Conservation (phyloP, 2,329 filamentous ascomycete genomes). For the Fulvia fulva region DNA sequence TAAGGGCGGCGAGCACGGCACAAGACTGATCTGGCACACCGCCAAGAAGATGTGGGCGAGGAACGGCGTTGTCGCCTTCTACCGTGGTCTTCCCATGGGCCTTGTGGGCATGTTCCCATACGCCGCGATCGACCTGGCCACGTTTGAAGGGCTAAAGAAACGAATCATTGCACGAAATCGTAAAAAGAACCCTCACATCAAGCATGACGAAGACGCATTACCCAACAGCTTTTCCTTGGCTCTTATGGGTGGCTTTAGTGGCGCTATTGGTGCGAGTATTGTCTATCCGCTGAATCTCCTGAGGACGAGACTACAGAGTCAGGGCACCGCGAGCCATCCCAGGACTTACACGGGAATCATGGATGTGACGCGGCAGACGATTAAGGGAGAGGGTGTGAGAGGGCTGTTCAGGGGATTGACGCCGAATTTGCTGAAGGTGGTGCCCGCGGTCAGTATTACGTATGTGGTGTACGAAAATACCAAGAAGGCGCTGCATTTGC, state of each 20-base stretch:
- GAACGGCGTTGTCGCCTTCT: slow-evolving; percentile 72
- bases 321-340: slow-evolving; percentile 88
- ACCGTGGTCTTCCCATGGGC: slow-evolving; percentile 90
- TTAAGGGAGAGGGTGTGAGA: slow-evolving; percentile 74
- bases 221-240: slow-evolving; percentile 81
- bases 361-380: slow-evolving; percentile 81
- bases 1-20: slow-evolving; percentile 75
- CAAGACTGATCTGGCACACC: slow-evolving; percentile 75
- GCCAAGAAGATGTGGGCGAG: slow-evolving; percentile 80
- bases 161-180: slow-evolving; percentile 64
- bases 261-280: slow-evolving; percentile 85
- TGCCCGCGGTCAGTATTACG: slow-evolving; percentile 87
- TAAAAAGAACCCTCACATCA: slow-evolving; percentile 47
- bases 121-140: slow-evolving; percentile 91
- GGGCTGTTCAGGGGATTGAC: slow-evolving; percentile 94
- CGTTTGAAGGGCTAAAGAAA: slow-evolving; percentile 88
- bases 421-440: slow-evolving; percentile 92
- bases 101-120: slow-evolving; percentile 97
- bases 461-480: slow-evolving; percentile 92
- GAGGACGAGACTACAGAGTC: slow-evolving; percentile 78
- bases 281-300: slow-evolving; percentile 95
- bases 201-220: slow-evolving; percentile 74
- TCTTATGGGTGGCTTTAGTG: slow-evolving; percentile 83
- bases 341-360: slow-evolving; percentile 77
- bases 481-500: slow-evolving; percentile 60